Conservation (phyloP, 805 yeast species). For the Clavispora phyllophila region DNA sequence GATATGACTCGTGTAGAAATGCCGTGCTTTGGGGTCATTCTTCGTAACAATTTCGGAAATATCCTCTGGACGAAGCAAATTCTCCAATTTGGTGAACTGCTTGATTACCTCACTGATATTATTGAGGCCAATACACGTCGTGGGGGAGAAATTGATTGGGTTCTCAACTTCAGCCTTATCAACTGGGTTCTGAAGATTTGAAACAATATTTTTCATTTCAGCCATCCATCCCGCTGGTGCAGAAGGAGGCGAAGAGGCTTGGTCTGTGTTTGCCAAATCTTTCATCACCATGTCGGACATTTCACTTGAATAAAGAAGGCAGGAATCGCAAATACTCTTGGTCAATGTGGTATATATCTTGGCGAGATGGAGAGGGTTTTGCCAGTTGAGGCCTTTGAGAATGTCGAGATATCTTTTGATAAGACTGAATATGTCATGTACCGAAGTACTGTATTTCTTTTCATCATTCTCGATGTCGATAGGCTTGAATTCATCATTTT, state of each 20-base stretch:
- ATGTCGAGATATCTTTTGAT: constrained; percentile 53
- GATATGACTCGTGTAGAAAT: constrained; percentile 42
- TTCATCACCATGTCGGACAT: constrained; percentile 33
- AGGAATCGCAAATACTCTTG: constrained; percentile 58
- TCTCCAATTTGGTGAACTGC: constrained; percentile 50
- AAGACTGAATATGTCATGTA: constrained; percentile 61
- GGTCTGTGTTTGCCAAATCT: constrained; percentile 36
- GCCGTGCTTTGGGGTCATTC: constrained; percentile 27
- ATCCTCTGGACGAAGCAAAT: constrained; percentile 51
- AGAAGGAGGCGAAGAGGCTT: not conserved
- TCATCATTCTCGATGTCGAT: constrained; percentile 38
- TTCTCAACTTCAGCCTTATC: constrained; percentile 33
- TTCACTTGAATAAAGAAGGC: constrained; percentile 45
- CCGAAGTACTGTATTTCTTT: constrained; percentile 53
- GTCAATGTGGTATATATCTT: constrained; percentile 55
- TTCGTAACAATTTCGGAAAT: constrained; percentile 39
- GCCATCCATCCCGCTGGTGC: constrained; percentile 37
- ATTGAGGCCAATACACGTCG: constrained; percentile 74
- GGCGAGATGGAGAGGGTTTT: constrained; percentile 56
- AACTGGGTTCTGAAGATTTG: constrained; percentile 31
- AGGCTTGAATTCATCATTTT: constrained; percentile 54
- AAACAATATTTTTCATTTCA: constrained; percentile 49
- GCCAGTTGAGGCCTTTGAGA: constrained; percentile 64
- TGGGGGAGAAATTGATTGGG: constrained; percentile 54
- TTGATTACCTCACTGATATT: constrained; percentile 51